phyloP scores from a whole-genome alignment of 2,329 filamentous ascomycete species.

The Penicillium fuscoglaucum region DNA sequence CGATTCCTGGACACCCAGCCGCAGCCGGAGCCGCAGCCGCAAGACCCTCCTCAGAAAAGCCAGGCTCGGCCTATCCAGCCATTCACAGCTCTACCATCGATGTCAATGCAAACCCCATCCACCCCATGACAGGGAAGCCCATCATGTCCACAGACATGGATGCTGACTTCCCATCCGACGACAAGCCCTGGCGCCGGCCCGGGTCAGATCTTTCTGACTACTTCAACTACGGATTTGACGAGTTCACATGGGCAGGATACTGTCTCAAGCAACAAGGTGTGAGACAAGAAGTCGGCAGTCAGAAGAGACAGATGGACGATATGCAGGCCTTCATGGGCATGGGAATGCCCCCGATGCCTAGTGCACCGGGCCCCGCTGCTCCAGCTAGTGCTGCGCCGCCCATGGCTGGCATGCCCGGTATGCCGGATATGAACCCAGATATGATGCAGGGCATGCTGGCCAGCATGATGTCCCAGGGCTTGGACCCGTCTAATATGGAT shows the following conservation, averaged over 20 bases:
- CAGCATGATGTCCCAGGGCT: constrained; percentile 55
- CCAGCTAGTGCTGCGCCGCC: constrained; percentile 33
- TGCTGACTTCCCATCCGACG: constrained; percentile 68
- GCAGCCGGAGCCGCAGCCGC: constrained; percentile 12
- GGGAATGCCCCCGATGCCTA: constrained; percentile 51
- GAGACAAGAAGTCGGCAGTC: constrained; percentile 72
- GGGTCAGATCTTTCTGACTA: constrained; percentile 95
- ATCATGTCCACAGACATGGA: constrained; percentile 79
- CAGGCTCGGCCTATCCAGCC: constrained; percentile 66
- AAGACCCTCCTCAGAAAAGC: constrained; percentile 45
- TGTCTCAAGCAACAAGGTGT: constrained; percentile 82
- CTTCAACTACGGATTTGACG: constrained; percentile 99
- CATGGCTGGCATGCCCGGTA: constrained; percentile 43
- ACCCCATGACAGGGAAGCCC: constrained; percentile 73
- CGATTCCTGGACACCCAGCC: constrained; percentile 30
- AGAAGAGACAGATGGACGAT: constrained; percentile 68
- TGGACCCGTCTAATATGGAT: constrained; percentile 56
- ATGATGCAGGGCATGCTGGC: constrained; percentile 62
- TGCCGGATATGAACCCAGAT: constrained; percentile 54
- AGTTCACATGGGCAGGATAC: constrained; percentile 96
- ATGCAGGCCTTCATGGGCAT: constrained; percentile 61
- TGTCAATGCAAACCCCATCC: constrained; percentile 76
- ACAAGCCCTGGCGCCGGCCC: constrained; percentile 93
- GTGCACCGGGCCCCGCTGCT: constrained; percentile 32
- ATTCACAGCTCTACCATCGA: constrained; percentile 77